Evolutionary conservation across 2,329 filamentous ascomycete species (phyloP).

Genomic region (Sporothrix pseudoabietina): DNA sequence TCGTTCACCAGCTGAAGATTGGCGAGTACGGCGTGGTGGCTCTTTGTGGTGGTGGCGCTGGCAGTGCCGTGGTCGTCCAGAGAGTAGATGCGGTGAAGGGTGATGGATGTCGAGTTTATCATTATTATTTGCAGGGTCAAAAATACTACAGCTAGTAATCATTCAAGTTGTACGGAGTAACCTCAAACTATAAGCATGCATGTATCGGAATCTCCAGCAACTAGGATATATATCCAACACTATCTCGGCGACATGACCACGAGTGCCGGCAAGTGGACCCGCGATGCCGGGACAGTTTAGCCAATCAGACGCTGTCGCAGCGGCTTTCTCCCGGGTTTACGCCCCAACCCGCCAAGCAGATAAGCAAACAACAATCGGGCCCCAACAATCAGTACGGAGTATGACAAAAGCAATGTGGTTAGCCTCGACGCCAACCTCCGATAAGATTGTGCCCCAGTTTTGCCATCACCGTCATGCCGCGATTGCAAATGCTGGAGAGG

Average conservation of each 20-base stretch:
- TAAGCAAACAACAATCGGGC: neutral
- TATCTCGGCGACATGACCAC: neutral
- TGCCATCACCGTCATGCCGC: neutral
- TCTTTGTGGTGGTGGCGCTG: neutral
- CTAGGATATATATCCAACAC: neutral
- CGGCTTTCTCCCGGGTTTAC: neutral
- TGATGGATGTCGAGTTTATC: neutral
- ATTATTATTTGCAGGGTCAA: no score
- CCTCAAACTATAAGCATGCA: no score
- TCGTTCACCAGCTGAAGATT: neutral
- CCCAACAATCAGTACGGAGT: neutral
- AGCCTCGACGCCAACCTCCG: neutral
- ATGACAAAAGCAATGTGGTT: neutral
- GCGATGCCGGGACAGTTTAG: neutral
- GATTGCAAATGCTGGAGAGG: neutral
- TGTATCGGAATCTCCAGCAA: neutral
- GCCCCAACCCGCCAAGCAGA: neutral
- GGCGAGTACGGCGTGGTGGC: slow-evolving; percentile 5
- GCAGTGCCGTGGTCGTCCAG: slow-evolving; percentile 12
- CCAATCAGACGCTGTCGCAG: neutral
- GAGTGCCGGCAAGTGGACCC: neutral
- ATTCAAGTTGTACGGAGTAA: no score
- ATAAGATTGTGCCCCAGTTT: neutral
- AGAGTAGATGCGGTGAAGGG: neutral
- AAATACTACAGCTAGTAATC: no score